Evolutionary conservation across 352 stramenopile genomes (phyloP), one percentile per base, ranked within the genome.

Genomic region (Pythium phragmitis): DNA sequence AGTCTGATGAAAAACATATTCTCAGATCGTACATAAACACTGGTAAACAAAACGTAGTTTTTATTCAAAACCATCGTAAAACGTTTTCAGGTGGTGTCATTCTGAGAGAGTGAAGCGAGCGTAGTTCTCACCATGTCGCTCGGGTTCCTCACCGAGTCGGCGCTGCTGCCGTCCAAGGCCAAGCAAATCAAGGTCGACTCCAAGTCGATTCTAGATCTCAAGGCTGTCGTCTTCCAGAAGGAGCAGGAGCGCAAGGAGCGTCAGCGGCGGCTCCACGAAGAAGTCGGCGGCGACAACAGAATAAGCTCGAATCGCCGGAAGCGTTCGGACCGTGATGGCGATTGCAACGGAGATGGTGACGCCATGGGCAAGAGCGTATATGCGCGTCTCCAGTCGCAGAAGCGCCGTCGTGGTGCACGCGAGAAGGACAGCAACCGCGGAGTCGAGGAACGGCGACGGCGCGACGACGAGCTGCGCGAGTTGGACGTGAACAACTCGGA

Each of bases 141-240:
- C 9, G 90, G 90, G 47, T 97, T 96, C 72, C 69, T 97, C n/a
- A 96, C 90, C 4, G 88, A 97, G 80, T 96, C 85, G 59, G 90
- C 90, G 57, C 85, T 97, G 45, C 73, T 97, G 73, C 90, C 88
- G 65, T 95, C 87, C 64, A 96, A 96, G 73, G 88, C 84, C 26
- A 97, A 95, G 76, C 57, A 80, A 52, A 95, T 96, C 72, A 87
- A 91, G 48, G 84, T 96, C 23, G 88, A 94, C 67, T 70, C 73
- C 69, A 91, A 91, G 71, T 94, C 84, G 34, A 70, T 95, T 45
- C 72, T 96, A 19, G 88, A 91, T 39, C 75, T 96, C 54, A 91
- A 91, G 55, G 85, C 87, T 1, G 72, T 92, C 19, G 83, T 95
- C 13, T 95, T 86, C 52, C 74, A 89, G 66, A 94, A 94, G 62